Conservation (phyloP, 495 filamentous ascomycete genomes). For the Friedmanniomyces endolithicus region DNA sequence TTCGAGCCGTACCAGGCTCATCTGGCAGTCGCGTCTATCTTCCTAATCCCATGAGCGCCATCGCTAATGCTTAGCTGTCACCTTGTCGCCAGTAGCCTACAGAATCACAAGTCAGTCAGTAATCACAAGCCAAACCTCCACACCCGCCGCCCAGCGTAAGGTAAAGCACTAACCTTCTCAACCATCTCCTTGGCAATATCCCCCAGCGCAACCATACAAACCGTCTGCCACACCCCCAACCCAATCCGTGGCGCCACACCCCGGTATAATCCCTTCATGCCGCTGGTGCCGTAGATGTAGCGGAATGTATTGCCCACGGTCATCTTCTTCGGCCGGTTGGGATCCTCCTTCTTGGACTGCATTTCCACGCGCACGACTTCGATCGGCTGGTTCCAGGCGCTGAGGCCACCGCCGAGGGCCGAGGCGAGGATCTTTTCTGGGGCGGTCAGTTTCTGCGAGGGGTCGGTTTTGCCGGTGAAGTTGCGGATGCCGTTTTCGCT, state of each 20-base stretch:
- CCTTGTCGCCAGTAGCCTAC: neutral
- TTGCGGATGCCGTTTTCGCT: conserved; percentile 71
- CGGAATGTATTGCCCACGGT: conserved; percentile 83
- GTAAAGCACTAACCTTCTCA: neutral
- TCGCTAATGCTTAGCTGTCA: conserved; percentile 7
- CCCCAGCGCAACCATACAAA: conserved; percentile 99
- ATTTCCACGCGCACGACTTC: conserved; percentile 99
- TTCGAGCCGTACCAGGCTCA: too few relatives aligned
- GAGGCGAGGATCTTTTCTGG: conserved; percentile 84
- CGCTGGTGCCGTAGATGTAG: conserved; percentile 86
- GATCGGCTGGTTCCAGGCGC: conserved; percentile 98
- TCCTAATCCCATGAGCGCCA: neutral
- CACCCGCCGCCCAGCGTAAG: neutral
- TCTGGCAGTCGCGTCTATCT: neutral
- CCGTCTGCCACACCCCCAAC: conserved; percentile 95
- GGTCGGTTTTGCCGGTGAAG: conserved; percentile 65
- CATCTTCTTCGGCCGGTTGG: conserved; percentile 96
- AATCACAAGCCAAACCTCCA: neutral
- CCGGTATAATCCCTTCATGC: conserved; percentile 86
- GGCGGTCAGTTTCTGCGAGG: conserved; percentile 55
- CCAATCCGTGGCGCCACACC: conserved; percentile 90
- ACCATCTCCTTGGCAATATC: conserved; percentile 78
- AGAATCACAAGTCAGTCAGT: neutral
- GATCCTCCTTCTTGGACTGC: conserved; percentile 97
- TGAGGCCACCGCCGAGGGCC: conserved; percentile 79